Base-by-base conservation (phyloP, 139 green algal species). In the Tetraselmis chui region DNA sequence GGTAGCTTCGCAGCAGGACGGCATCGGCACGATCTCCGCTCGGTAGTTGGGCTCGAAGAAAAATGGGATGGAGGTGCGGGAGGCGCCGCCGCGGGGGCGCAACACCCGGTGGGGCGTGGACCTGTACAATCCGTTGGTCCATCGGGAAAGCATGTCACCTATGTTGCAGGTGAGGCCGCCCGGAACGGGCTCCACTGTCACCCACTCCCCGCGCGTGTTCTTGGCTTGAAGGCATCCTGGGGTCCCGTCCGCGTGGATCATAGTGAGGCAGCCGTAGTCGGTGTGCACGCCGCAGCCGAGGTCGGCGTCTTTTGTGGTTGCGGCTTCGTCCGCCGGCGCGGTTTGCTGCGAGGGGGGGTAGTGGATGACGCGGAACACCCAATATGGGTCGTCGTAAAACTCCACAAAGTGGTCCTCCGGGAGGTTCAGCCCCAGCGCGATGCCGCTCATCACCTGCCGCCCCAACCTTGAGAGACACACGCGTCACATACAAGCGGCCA, bases 41-140 rank as follows among this genome's bases (percentile, higher is more conserved):
- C 74, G 27, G 27, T 75, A 82, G 79, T 18, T 76, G 31, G 79
- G 79, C 80, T 83, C 80, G 80, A 74, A 83, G 80, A 83, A 83
- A 59, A 83, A 83, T 1, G 80, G 80, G 22, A 83, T 26, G 5
- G 80, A 83, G 25, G 78, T 77, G 59, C 80, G 59, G 30, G 58
- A 28, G 26, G 23, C 22, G 18, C n/a, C 59, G 2, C 26, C 29
- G 30, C 26, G 2, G 32, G 25, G 32, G 32, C 58, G 78, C 11
- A 81, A 0, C 32, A 81, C 78, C 26, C 78, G 78, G 78, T 81
- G 78, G 31, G 31, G 78, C 24, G 78, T 81, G 32, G 78, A 23
- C 30, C 23, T 75, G 78, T 81, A 81, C 28, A 29, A 11, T 26
- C 78, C 78, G 31, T 81, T 81, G 30, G 78, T 81, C 78, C 78